Conservation (phyloP, 140 eudicot species). For the Oenanthe javanica region DNA sequence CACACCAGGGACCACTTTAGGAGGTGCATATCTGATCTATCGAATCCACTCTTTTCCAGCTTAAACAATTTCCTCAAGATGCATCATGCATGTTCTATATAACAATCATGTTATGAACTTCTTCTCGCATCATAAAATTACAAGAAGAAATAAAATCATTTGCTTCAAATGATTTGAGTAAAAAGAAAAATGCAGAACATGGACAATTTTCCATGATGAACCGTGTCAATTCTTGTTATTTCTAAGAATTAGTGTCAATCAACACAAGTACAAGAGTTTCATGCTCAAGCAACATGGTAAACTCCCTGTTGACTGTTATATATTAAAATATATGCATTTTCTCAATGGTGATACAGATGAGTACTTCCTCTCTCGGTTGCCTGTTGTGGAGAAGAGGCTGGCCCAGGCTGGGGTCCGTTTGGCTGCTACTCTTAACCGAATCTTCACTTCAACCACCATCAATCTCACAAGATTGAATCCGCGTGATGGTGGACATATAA, state of each 20-base stretch:
- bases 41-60: background rate
- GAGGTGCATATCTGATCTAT: slow-evolving; percentile 33
- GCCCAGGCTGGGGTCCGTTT: slow-evolving; percentile 93
- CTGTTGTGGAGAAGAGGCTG: slow-evolving; percentile 76
- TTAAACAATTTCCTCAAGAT: background rate
- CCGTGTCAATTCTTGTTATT: background rate
- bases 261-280: background rate
- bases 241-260: background rate
- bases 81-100: background rate
- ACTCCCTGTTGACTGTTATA: too few relatives aligned
- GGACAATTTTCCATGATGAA: background rate
- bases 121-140: too few relatives aligned
- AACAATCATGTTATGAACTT: too few relatives aligned
- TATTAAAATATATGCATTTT: background rate
- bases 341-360: slow-evolving; percentile 47
- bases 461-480: slow-evolving; percentile 31
- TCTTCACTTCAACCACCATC: slow-evolving; percentile 35
- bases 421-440: slow-evolving; percentile 81
- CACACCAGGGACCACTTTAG: slow-evolving; percentile 89
- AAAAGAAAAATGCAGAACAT: background rate
- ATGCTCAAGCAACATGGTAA: background rate
- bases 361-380: slow-evolving; percentile 85
- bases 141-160: background rate
- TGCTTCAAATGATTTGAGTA: background rate
- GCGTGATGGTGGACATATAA: slow-evolving; percentile 11